phyloP scores from a whole-genome alignment of 2,329 filamentous ascomycete genomes.

The Annulohypoxylon truncatum region DNA sequence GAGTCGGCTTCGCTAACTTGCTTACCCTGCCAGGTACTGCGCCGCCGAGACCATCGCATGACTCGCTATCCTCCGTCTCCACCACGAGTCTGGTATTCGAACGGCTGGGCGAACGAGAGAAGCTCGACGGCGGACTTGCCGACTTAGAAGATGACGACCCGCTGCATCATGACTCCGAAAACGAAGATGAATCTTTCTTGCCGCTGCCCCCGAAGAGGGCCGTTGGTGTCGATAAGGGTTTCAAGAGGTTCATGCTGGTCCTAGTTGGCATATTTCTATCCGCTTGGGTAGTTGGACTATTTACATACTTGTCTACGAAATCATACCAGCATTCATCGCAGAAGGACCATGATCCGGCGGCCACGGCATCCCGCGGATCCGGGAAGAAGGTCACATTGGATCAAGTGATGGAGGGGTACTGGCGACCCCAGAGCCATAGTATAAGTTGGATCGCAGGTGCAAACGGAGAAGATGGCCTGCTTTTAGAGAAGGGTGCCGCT shows the following conservation, averaged over 20 bases:
- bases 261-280: conserved; percentile 69
- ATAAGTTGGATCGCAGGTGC: conserved; percentile 83
- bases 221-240: conserved; percentile 72
- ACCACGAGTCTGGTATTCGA: conserved; percentile 87
- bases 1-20: conserved; percentile 17
- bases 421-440: conserved; percentile 70
- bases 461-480: conserved; percentile 81
- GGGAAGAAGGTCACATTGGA: conserved; percentile 80
- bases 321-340: conserved; percentile 73
- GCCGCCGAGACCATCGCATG: conserved; percentile 59
- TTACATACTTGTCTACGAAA: conserved; percentile 73
- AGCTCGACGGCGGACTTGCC: conserved; percentile 50
- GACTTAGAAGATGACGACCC: conserved; percentile 60
- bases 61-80: conserved; percentile 80
- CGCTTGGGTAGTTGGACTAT: conserved; percentile 76
- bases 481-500: conserved; percentile 76
- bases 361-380: conserved; percentile 68
- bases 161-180: conserved; percentile 56
- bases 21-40: conserved; percentile 27
- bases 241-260: conserved; percentile 72
- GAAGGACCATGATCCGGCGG: conserved; percentile 75
- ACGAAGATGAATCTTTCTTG: conserved; percentile 66
- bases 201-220: conserved; percentile 52
- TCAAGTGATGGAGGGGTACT: conserved; percentile 74
- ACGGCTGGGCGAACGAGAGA: conserved; percentile 71